Evolutionary conservation across 306 rosid species (phyloP).

Genomic region (Herpetospermum pedunculosum): DNA sequence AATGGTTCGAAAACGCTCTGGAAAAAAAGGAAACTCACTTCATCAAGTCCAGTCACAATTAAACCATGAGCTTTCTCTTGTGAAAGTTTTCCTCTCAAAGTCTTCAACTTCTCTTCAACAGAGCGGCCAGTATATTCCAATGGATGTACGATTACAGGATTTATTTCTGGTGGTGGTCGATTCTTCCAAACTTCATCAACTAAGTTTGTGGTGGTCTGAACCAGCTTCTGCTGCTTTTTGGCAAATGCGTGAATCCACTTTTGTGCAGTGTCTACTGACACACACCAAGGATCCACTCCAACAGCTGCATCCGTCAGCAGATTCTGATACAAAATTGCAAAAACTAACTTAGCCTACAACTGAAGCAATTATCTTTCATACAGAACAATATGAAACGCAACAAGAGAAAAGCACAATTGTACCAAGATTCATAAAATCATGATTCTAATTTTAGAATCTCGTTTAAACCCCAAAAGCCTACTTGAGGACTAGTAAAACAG

Average conservation of each 20-base stretch:
- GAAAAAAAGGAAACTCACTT: slow-evolving; percentile 31
- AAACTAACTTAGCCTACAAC: not conserved
- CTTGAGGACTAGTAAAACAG: not conserved
- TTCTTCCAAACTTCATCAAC: slow-evolving; percentile 87
- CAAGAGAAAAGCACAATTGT: not conserved
- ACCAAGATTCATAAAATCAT: not conserved
- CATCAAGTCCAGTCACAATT: slow-evolving; percentile 77
- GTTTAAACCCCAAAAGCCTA: not conserved
- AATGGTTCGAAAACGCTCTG: not conserved
- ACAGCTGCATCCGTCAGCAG: slow-evolving; percentile 49
- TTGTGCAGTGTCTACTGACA: slow-evolving; percentile 72
- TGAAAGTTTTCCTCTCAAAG: slow-evolving; percentile 52
- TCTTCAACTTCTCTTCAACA: slow-evolving; percentile 61
- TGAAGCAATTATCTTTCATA: not conserved
- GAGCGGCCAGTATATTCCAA: slow-evolving; percentile 70
- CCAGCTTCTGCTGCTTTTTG: slow-evolving; percentile 65
- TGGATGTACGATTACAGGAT: slow-evolving; percentile 54
- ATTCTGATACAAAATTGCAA: slow-evolving; percentile 37
- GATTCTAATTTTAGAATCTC: not conserved
- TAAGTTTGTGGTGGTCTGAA: slow-evolving; percentile 67
- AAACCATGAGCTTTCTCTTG: slow-evolving; percentile 53
- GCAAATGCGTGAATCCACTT: slow-evolving; percentile 69
- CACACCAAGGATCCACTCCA: slow-evolving; percentile 96
- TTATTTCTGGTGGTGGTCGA: slow-evolving; percentile 47
- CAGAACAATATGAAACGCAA: not conserved